Percentiles rank a stretch among this genome's conserved stretches.
Evolutionary conservation across 2,329 filamentous ascomycete species (phyloP).

Genomic region (Hymenotorrendiella dingleyae): DNA sequence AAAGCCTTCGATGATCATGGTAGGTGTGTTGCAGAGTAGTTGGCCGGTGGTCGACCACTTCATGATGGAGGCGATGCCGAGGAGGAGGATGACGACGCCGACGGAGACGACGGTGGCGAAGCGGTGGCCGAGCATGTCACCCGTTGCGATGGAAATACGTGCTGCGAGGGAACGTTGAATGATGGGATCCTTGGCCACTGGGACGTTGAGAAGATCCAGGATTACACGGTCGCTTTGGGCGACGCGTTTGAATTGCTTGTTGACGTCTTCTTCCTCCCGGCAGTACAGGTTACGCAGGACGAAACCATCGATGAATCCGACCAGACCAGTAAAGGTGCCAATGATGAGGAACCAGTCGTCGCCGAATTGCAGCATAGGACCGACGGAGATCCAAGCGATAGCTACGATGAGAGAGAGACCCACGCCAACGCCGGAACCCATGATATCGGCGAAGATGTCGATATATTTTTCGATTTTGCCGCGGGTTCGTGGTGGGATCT

Average conservation of each 20-base stretch:
- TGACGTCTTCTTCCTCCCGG: constrained; percentile 17
- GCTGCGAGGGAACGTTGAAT: constrained; percentile 13
- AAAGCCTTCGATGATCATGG: constrained; percentile 29
- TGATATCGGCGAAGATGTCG: constrained; percentile 37
- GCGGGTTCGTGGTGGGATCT: constrained; percentile 30
- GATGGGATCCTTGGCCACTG: constrained; percentile 8
- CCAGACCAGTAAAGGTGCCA: constrained; percentile 41
- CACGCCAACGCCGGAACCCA: constrained; percentile 38
- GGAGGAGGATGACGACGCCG: constrained; percentile 16
- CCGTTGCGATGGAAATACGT: constrained; percentile 22
- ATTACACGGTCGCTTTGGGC: constrained; percentile 16
- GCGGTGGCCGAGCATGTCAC: constrained; percentile 16
- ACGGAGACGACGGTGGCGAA: constrained; percentile 19
- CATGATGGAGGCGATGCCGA: constrained; percentile 23
- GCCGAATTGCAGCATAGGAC: constrained; percentile 35
- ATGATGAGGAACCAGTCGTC: constrained; percentile 43
- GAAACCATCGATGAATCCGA: constrained; percentile 41
- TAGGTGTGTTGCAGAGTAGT: constrained; percentile 30
- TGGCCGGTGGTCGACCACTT: constrained; percentile 29
- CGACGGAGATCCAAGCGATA: constrained; percentile 35
- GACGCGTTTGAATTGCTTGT: constrained; percentile 24
- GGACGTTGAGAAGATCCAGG: constrained; percentile 20
- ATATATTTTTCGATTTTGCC: constrained; percentile 33
- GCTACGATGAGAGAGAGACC: constrained; percentile 33
- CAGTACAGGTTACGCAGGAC: constrained; percentile 39